phyloP scores from a whole-genome alignment of 192 early-diverging fungal genomes.

The Coemansia sp. region DNA sequence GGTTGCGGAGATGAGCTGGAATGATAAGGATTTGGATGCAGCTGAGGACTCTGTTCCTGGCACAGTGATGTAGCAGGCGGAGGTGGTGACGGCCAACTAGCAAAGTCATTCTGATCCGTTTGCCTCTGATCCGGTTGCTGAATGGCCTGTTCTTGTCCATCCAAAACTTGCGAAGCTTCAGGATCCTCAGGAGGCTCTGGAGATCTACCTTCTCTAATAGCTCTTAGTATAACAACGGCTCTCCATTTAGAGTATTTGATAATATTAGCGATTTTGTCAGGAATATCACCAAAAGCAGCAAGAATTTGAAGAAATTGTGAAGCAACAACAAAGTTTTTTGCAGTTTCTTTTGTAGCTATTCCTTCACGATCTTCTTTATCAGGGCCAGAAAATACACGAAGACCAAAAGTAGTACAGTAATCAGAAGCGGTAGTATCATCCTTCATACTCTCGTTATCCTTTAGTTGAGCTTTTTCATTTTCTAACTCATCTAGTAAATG shows the following conservation, averaged over 20 bases:
- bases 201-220: constrained; percentile 76
- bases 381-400: constrained; percentile 84
- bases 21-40: background rate
- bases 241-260: constrained; percentile 97
- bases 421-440: constrained; percentile 75
- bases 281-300: constrained; percentile 77
- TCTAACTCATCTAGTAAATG: constrained; percentile 80
- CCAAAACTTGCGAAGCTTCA: background rate
- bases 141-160: too few relatives aligned
- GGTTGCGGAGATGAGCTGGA: background rate
- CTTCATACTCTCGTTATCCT: constrained; percentile 64
- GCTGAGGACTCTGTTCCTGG: constrained; percentile 7
- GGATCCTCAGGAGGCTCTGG: constrained; percentile 64
- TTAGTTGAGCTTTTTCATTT: constrained; percentile 66
- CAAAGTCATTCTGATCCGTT: constrained; percentile 5
- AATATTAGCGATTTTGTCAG: constrained; percentile 71
- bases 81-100: constrained; percentile 37
- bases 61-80: background rate
- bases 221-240: constrained; percentile 91
- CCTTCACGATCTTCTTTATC: constrained; percentile 90
- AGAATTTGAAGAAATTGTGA: constrained; percentile 88
- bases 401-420: constrained; percentile 86
- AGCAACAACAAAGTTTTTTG: constrained; percentile 84
- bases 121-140: background rate
- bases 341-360: constrained; percentile 77